phyloP scores from a whole-genome alignment of 139 green algal species.

The Chlorella sp. region DNA sequence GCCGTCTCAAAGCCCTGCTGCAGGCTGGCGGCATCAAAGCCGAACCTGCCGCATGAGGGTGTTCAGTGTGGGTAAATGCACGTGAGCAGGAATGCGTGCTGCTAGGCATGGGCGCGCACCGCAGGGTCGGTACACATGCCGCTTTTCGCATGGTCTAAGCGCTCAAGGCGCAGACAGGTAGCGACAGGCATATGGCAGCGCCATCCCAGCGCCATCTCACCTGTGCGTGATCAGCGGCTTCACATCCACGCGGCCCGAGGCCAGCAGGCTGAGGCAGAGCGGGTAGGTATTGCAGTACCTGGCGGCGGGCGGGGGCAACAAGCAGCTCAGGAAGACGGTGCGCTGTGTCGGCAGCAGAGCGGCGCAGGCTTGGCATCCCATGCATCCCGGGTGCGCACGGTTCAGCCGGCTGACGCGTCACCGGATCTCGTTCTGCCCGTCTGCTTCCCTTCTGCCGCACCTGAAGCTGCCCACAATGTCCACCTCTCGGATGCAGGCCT shows the following conservation, averaged over 20 bases:
- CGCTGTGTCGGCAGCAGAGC: slow-evolving; percentile 47
- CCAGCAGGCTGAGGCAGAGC: slow-evolving; percentile 57
- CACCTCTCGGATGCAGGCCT: slow-evolving; percentile 55
- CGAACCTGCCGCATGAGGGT: too few species aligned
- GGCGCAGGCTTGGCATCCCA: too few species aligned
- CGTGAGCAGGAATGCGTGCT: too few species aligned
- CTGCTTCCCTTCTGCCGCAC: too few species aligned
- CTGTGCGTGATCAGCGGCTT: slow-evolving; percentile 70
- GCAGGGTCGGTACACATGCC: too few species aligned
- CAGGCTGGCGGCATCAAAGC: slow-evolving; percentile 53
- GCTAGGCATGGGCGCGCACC: too few species aligned
- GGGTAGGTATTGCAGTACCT: slow-evolving; percentile 30
- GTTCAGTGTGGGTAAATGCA: too few species aligned
- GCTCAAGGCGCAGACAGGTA: not conserved
- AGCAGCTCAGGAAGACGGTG: not conserved
- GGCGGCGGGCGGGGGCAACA: not conserved
- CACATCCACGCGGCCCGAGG: slow-evolving; percentile 55
- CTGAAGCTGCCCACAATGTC: slow-evolving; percentile 71
- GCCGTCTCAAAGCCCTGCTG: slow-evolving; percentile 59
- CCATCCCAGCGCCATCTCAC: not conserved
- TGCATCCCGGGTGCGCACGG: too few species aligned
- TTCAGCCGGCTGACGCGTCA: too few species aligned
- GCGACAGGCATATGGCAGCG: not conserved
- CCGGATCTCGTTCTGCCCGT: too few species aligned
- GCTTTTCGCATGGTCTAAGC: too few species aligned